Evolutionary conservation across 495 filamentous ascomycete species (phyloP).

Genomic region (Hypoxylon lienhwacheense): DNA sequence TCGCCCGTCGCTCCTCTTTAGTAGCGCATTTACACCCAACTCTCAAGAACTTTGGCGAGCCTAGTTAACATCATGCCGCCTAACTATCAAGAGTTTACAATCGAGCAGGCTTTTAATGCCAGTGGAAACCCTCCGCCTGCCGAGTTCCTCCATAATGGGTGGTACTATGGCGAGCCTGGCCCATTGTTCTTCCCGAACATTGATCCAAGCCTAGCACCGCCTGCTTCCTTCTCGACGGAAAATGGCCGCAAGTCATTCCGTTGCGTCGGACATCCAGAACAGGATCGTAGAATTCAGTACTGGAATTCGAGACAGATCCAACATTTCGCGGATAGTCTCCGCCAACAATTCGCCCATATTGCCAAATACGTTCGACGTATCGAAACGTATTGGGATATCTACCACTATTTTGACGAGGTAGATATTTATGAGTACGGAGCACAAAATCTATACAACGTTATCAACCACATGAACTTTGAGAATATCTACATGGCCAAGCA

Average conservation of each 20-base stretch:
- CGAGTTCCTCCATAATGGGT: no score
- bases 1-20: no score
- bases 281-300: conserved; percentile 25
- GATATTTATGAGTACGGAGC: conserved; percentile 53
- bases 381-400: conserved; percentile 41
- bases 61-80: no score
- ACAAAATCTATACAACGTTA: conserved; percentile 48
- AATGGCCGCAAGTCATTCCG: conserved; percentile 31
- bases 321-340: conserved; percentile 35
- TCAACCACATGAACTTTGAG: conserved; percentile 38
- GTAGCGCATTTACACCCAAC: no score
- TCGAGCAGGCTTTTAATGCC: no score
- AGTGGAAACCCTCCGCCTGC: no score
- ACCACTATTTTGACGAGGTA: conserved; percentile 55
- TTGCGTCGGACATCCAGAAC: conserved; percentile 28
- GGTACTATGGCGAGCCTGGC: conserved; percentile 7
- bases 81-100: no score
- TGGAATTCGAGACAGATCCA: conserved; percentile 37
- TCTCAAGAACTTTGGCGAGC: no score
- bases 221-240: conserved; percentile 43
- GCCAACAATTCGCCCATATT: conserved; percentile 36
- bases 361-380: conserved; percentile 36
- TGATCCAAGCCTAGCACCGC: conserved; percentile 15
- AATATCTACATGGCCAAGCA: no score
- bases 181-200: conserved; percentile 39